Percentiles rank a stretch among this genome's conserved stretches.
Evolutionary conservation across 1,284 basidiomycete species (phyloP).

Genomic region (Ganoderma multipileum): DNA sequence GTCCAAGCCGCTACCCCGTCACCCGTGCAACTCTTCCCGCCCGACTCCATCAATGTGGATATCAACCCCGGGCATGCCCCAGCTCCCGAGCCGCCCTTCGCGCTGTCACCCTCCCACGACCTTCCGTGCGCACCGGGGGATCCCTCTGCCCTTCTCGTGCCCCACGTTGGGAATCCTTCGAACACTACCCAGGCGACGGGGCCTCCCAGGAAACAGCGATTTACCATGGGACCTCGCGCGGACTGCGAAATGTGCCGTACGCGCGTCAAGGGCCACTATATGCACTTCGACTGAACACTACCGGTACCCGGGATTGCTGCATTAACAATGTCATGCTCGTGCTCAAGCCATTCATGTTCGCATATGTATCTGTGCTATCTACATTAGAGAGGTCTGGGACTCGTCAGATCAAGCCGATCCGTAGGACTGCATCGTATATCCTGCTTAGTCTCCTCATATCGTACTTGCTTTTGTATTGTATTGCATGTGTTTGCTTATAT

Average conservation of each 20-base stretch:
- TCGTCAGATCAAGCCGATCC: neutral
- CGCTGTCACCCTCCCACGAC: neutral
- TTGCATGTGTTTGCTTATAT: neutral
- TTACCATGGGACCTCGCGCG: slow-evolving; percentile 76
- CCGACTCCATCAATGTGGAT: neutral
- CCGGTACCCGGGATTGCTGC: too few relatives aligned
- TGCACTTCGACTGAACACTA: slow-evolving; percentile 62
- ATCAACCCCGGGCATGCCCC: neutral
- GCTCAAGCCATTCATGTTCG: neutral
- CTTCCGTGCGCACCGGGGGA: neutral
- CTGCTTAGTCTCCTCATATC: neutral
- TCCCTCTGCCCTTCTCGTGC: slow-evolving; percentile 7
- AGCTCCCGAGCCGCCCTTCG: neutral
- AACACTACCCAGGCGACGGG: slow-evolving; percentile 7
- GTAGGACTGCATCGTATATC: neutral
- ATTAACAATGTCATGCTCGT: neutral
- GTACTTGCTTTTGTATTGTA: slow-evolving; percentile 9
- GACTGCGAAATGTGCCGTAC: slow-evolving; percentile 75
- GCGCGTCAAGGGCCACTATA: slow-evolving; percentile 74
- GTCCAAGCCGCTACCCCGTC: slow-evolving; percentile 30
- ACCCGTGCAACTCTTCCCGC: slow-evolving; percentile 23
- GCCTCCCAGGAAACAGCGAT: slow-evolving; percentile 41
- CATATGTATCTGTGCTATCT: neutral
- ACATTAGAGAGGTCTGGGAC: neutral
- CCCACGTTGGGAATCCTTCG: neutral